Evolutionary conservation across 306 rosid genomes (phyloP), one percentile per base, ranked within the genome.

Genomic region (Quercus glauca): DNA sequence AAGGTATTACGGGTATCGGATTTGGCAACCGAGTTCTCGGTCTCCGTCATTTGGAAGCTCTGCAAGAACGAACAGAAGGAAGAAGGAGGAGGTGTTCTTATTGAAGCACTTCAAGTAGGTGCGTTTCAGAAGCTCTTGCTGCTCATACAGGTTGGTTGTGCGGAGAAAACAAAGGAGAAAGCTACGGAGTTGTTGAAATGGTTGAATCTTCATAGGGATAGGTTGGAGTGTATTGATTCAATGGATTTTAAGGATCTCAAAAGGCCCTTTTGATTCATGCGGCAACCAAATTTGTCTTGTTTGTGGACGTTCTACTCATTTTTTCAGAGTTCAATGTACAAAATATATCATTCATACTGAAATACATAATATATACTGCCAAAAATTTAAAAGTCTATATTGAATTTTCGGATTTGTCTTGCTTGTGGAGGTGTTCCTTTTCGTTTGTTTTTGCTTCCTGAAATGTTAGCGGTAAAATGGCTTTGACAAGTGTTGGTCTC

Each of bases 121-220:
- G 91, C 89, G 19, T 91, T 92, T 72, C 92, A 92, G 82, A 94
- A 94, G 83, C 81, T 92, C 2, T 83, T 94, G 85, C 87, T 94
- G 79, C n/a, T 92, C 73, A 79, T 94, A 85, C 98, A 94, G 78
- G 90, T 94, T 19, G 97, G 98, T 2, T 91, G 94, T 84, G 86
- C 60, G 41, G 93, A 86, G 33, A 75, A 83, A 20, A 76, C 84
- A 45, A 94, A 91, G 81, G 97, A 81, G 75, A 94, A 91, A 80
- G 89, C 89, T 6, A 85, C 93, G 0, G 90, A 91, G 70, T 75
- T 92, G 86, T 85, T 94, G 97, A 94, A 85, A 57, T 37, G 86
- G 82, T 85, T 94, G 84, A 91, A 94, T 89, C 79, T 83, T 75
- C 84, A 91, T 49, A 87, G 63, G 60, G 78, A 79, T 78, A 87